Conservation (phyloP, 352 stramenopile species). For the Plasmopara viticola region DNA sequence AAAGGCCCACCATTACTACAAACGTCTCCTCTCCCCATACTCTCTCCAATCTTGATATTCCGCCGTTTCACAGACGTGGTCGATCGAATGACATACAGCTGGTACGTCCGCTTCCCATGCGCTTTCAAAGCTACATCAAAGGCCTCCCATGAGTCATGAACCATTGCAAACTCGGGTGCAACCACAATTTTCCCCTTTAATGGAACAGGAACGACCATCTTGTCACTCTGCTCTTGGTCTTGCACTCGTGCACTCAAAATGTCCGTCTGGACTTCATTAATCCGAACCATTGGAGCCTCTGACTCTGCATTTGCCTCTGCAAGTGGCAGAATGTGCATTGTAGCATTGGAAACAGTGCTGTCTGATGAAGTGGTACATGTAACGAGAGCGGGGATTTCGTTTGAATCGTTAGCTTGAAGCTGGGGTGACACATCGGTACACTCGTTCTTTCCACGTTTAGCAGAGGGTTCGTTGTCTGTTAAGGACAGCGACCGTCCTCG, state of each 20-base stretch:
- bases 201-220: constrained; percentile 1
- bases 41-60: constrained; percentile 62
- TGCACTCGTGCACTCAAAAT: constrained; percentile 2
- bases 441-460: constrained; percentile 17
- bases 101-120: constrained; percentile 56
- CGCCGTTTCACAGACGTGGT: constrained; percentile 68
- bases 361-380: neutral
- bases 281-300: constrained; percentile 5
- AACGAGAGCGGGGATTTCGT: neutral
- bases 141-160: constrained; percentile 56
- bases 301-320: constrained; percentile 2
- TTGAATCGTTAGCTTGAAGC: constrained; percentile 1
- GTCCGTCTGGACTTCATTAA: neutral
- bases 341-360: neutral
- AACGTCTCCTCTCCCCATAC: constrained; percentile 14
- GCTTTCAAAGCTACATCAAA: constrained; percentile 58
- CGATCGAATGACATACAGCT: constrained; percentile 72
- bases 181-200: constrained; percentile 20
- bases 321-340: constrained; percentile 1
- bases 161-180: constrained; percentile 36
- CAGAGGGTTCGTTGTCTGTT: constrained; percentile 2
- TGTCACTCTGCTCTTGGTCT: neutral
- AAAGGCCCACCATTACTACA: neutral
- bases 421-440: constrained; percentile 9
- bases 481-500: constrained; percentile 16